Evolutionary conservation across 2,329 filamentous ascomycete species (phyloP), one percentile per base, ranked within the genome.

Genomic region (Colletotrichum cereale): DNA sequence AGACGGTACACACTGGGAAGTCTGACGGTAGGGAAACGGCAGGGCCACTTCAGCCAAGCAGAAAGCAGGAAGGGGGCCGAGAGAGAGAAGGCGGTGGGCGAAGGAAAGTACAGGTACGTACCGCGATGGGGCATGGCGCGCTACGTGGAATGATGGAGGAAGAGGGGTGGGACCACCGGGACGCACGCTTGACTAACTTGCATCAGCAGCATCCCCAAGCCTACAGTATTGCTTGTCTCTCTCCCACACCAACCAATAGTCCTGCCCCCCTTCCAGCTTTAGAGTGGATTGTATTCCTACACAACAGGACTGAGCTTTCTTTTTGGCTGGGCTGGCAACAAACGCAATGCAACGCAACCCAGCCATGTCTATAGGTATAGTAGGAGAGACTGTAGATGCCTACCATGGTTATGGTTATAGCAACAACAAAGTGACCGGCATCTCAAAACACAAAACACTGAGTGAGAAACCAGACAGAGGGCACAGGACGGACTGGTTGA

Each of bases 81-180:
- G 66, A 53, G 64, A 65, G n/a, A n/a, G n/a, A n/a, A n/a, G 73
- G 67, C 73, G 74, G 66, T 69, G 67, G 67, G 36, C 55, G 21
- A 31, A 71, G 24, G 48, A 48, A 34, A 21, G 40, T 40, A 18
- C 38, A 48, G 52, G 52, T 64, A 61, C 47, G 56, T 48, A 67
- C 40, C 12, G 16, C 5, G 7, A 29, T 29, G n/a, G 53, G 60
- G 67, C 56, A 66, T 70, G 67, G 62, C 60, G 56, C 62, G 60
- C 50, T 66, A 66, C 62, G 48, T 70, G 48, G 71, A 73, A 66
- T 62, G 61, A 60, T 62, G 67, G 61, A 44, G 48, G 67, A 24
- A 62, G 48, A 57, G 53, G 58, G 67, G 62, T 67, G 65, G 72
- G 64, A 56, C 60, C 53, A 69, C 61, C 58, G 24, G 48, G 66